Percentiles rank a stretch among this genome's conserved stretches.
Conservation (phyloP, 345 rosid species). For the Trapa bicornis region DNA sequence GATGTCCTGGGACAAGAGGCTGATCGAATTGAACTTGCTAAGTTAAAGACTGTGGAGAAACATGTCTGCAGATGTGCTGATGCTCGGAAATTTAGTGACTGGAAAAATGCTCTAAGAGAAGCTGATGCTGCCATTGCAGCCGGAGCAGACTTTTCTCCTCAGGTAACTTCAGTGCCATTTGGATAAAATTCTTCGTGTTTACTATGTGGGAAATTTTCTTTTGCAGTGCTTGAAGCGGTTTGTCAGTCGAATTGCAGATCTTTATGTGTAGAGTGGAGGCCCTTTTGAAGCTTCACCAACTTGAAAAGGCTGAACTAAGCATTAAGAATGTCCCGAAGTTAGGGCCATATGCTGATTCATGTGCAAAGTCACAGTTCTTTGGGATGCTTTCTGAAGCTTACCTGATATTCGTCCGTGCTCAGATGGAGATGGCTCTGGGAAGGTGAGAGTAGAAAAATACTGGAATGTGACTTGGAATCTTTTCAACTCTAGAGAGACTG, state of each 20-base stretch:
- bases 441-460: constrained; percentile 41
- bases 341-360: constrained; percentile 29
- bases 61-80: constrained; percentile 57
- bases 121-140: constrained; percentile 50
- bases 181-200: background rate
- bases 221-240: constrained; percentile 4
- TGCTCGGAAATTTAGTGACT: constrained; percentile 61
- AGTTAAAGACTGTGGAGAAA: constrained; percentile 56
- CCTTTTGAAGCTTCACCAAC: constrained; percentile 60
- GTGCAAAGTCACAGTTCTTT: constrained; percentile 37
- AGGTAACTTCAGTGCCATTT: constrained; percentile 29
- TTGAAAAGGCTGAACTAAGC: constrained; percentile 63
- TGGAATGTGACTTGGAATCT: constrained; percentile 4
- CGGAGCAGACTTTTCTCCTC: constrained; percentile 82
- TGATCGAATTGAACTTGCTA: constrained; percentile 45
- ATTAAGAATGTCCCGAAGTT: constrained; percentile 33
- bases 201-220: background rate
- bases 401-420: constrained; percentile 54
- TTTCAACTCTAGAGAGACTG: constrained; percentile 12
- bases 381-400: constrained; percentile 85
- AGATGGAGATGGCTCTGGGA: constrained; percentile 85
- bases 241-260: constrained; percentile 52
- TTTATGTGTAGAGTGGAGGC: constrained; percentile 95
- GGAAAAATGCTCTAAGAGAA: constrained; percentile 64
- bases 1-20: constrained; percentile 35